These are phyloP conservation scores for Blastocystis sp. DNA, from an alignment of 352 stramenopile genomes.

Conservation along the genomic window DNA sequence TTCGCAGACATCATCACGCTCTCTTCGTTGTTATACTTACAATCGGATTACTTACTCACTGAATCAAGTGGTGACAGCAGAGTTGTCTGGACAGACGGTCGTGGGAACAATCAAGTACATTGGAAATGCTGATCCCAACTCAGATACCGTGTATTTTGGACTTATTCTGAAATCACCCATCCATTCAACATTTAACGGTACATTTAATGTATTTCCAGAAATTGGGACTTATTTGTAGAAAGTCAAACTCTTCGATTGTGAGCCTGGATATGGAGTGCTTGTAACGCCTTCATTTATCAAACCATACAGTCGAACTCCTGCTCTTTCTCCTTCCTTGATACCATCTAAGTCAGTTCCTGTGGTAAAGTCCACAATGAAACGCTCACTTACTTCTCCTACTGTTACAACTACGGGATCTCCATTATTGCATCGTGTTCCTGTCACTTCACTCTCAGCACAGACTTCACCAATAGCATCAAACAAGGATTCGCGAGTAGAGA, in stretches of 20 bases:
- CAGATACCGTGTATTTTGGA: background rate
- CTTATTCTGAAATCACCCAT: background rate
- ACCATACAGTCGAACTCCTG: background rate
- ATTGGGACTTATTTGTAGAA: background rate
- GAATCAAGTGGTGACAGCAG: background rate
- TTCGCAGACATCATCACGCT: background rate
- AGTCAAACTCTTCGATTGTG: constrained; percentile 17
- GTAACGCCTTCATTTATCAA: background rate
- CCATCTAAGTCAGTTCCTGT: background rate
- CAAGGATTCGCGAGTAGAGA: background rate
- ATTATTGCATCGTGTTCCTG: background rate
- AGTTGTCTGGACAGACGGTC: background rate
- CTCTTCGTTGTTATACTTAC: background rate
- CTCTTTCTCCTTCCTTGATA: background rate
- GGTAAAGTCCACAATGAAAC: background rate
- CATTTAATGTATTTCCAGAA: background rate
- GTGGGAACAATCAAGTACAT: constrained; percentile 25
- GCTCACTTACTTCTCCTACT: background rate
- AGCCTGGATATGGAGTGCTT: background rate
- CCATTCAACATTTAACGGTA: background rate
- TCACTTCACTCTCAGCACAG: background rate
- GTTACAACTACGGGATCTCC: background rate
- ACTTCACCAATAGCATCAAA: background rate
- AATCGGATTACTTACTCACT: background rate
- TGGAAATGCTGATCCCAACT: background rate